Conservation (phyloP, 73 alveolate species). For the Urostyla sp. region DNA sequence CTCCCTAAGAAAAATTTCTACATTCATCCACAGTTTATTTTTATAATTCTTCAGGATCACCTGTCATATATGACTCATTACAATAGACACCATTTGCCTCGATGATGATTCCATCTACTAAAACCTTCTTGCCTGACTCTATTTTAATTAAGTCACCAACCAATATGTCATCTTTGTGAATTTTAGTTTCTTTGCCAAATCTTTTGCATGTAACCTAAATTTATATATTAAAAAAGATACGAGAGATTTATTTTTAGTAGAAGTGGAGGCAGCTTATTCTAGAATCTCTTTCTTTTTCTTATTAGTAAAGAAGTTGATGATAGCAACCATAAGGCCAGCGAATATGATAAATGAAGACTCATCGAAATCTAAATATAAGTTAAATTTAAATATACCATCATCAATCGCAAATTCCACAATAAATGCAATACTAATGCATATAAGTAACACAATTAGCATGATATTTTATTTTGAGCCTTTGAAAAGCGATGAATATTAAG, state of each 20-base stretch:
- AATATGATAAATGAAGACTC: conserved; percentile 76
- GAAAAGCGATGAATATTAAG: conserved; percentile 56
- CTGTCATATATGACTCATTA: conserved; percentile 89
- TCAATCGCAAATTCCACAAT: conserved; percentile 62
- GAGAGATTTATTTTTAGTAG: background rate
- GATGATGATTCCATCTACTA: conserved; percentile 87
- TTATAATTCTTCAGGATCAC: conserved; percentile 76
- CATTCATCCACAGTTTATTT: conserved; percentile 65
- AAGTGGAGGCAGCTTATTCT: background rate
- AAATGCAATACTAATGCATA: conserved; percentile 74
- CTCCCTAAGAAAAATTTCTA: conserved; percentile 51
- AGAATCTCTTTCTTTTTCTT: conserved; percentile 65
- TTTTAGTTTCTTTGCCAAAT: conserved; percentile 78
- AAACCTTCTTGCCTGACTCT: conserved; percentile 95
- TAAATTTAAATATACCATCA: background rate
- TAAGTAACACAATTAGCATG: conserved; percentile 75
- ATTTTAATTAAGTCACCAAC: conserved; percentile 95
- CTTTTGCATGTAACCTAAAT: conserved; percentile 81
- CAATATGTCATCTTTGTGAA: conserved; percentile 84
- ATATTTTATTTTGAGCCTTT: conserved; percentile 68
- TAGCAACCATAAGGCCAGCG: conserved; percentile 77
- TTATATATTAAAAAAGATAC: too few relatives aligned
- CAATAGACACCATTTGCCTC: conserved; percentile 53
- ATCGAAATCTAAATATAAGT: conserved; percentile 61
- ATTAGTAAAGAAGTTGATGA: conserved; percentile 77